These are phyloP conservation scores for Parachaetomium inaequale DNA, from an alignment of 495 filamentous ascomycete genomes.

Conservation along the genomic window DNA sequence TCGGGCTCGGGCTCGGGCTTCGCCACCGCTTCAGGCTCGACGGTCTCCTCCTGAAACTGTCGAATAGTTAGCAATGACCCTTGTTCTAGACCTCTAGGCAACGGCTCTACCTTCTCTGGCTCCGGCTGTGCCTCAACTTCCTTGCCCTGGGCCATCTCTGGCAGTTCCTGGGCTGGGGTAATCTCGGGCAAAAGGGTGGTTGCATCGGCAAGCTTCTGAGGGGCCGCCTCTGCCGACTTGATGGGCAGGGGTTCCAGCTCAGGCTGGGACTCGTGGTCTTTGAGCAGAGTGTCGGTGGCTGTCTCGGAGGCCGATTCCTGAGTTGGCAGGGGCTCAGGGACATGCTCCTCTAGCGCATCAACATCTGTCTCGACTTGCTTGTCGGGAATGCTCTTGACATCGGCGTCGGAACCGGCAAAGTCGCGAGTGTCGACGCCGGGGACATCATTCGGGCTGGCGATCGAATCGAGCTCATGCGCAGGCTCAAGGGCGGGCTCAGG, in stretches of 20 bases:
- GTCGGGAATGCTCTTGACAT: no score
- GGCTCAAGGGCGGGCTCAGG: constrained; percentile 4
- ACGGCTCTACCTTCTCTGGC: constrained; percentile 32
- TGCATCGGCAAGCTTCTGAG: neutral
- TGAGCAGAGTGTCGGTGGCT: neutral
- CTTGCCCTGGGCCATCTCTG: neutral
- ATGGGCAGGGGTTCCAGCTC: constrained; percentile 18
- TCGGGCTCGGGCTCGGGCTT: constrained; percentile 21
- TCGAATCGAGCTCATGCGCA: constrained; percentile 11
- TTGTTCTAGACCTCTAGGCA: constrained; percentile 7
- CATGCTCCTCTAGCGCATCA: neutral
- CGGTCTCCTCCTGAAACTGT: constrained; percentile 13
- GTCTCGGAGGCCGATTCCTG: neutral
- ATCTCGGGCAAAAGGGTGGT: neutral
- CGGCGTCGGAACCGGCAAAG: constrained; percentile 8
- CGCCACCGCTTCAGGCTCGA: constrained; percentile 12
- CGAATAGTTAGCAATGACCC: constrained; percentile 21
- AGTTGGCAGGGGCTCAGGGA: neutral
- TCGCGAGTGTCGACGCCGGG: constrained; percentile 16
- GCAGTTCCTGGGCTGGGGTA: neutral
- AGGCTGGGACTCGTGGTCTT: constrained; percentile 7
- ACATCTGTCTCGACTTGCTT: no score
- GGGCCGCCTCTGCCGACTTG: neutral
- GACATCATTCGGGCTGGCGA: neutral
- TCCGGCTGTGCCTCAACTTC: constrained; percentile 20